These are phyloP conservation scores for Saccharomyces pastorianus DNA, from an alignment of 1,139 yeast genomes.

Conservation along the genomic window DNA sequence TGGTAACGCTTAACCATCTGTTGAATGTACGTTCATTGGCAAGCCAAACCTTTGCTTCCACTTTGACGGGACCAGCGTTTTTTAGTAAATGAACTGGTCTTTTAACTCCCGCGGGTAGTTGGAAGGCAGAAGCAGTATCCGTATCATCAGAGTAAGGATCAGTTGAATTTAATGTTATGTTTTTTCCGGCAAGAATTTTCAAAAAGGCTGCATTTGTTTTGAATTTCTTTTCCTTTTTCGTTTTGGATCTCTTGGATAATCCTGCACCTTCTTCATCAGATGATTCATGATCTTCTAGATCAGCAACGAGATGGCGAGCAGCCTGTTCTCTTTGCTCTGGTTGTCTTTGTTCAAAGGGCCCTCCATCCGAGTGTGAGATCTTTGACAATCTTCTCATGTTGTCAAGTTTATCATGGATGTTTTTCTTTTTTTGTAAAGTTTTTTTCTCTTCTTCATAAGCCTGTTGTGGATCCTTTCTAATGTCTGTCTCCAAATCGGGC, in stretches of 20 bases:
- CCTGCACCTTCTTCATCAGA: constrained; percentile 33
- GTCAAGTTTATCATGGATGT: constrained; percentile 40
- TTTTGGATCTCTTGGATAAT: constrained; percentile 5
- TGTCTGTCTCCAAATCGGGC: constrained; percentile 78
- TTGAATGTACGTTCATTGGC: constrained; percentile 96
- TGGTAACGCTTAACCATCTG: constrained; percentile 91
- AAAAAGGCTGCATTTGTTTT: constrained; percentile 23
- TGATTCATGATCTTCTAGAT: constrained; percentile 39
- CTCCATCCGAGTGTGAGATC: neutral
- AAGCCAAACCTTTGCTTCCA: constrained; percentile 96
- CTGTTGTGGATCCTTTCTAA: constrained; percentile 66
- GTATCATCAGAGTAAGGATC: constrained; percentile 84
- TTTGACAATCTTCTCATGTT: constrained; percentile 33
- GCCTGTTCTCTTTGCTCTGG: neutral
- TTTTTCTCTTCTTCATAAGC: constrained; percentile 53
- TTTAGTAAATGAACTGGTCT: constrained; percentile 74
- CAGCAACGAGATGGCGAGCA: constrained; percentile 10
- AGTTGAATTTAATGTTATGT: constrained; percentile 28
- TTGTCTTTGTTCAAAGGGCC: neutral
- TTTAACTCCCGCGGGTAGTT: constrained; percentile 79
- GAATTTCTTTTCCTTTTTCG: constrained; percentile 5
- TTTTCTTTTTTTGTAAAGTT: constrained; percentile 38
- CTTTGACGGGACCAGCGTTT: constrained; percentile 84
- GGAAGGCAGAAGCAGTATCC: constrained; percentile 42
- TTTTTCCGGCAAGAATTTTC: constrained; percentile 28